Percentiles rank a stretch among this genome's conserved stretches.
Conservation (phyloP, 176 grass and related monocot species). For the Musa itinerans region DNA sequence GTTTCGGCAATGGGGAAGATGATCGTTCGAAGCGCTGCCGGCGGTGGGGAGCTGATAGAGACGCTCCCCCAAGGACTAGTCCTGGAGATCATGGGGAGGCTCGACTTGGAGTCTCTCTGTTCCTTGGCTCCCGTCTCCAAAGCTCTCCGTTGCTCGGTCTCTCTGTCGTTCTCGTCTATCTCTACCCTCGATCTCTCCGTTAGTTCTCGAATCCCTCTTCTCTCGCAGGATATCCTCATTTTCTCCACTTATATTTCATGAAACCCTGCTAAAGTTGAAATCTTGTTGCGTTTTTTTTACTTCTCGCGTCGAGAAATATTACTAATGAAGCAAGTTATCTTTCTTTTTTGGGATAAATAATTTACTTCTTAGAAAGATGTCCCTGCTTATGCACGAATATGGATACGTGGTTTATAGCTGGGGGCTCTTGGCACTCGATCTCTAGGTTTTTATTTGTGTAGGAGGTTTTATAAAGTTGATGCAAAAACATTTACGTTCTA, state of each 20-base stretch:
- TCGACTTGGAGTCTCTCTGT: constrained; percentile 68
- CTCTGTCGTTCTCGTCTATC: constrained; percentile 24
- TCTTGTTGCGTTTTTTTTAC: not conserved
- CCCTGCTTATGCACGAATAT: no score
- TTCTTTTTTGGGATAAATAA: not conserved
- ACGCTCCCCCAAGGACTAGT: constrained; percentile 59
- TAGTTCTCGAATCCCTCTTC: not conserved
- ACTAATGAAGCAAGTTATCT: not conserved
- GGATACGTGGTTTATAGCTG: no score
- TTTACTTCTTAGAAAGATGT: no score
- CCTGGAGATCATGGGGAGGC: constrained; percentile 53
- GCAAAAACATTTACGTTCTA: no score
- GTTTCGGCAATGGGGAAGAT: not conserved
- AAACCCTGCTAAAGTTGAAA: not conserved
- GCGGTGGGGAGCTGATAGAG: constrained; percentile 25
- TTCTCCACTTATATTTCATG: not conserved
- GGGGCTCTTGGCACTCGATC: no score
- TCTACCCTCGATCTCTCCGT: constrained; percentile 43
- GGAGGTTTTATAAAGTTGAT: no score
- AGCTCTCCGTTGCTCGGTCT: constrained; percentile 33
- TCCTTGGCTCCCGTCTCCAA: constrained; percentile 73
- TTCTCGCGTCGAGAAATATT: not conserved
- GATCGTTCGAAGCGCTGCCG: not conserved
- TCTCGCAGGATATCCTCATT: not conserved
- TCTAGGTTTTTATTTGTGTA: no score